phyloP scores from a whole-genome alignment of 2,329 filamentous ascomycete genomes.

The Xylariales sp. region DNA sequence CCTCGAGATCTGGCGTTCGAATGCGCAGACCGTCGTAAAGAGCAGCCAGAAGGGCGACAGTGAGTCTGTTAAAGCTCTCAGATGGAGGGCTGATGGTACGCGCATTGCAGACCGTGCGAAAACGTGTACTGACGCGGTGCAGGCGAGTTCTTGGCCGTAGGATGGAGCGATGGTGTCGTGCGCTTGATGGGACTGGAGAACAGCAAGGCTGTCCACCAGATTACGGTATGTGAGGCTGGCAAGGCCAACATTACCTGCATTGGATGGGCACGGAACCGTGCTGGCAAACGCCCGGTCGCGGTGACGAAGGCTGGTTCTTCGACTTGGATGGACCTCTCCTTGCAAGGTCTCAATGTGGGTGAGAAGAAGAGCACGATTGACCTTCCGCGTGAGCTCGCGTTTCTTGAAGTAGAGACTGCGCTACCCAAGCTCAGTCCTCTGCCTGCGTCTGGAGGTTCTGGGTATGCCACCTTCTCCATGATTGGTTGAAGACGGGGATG shows the following conservation, averaged over 20 bases:
- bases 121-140: too few relatives aligned
- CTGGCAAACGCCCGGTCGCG: slow-evolving; percentile 23
- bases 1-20: slow-evolving; percentile 72
- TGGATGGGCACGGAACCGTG: slow-evolving; percentile 46
- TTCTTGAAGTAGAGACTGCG: slow-evolving; percentile 70
- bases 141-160: slow-evolving; percentile 76
- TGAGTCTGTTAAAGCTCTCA: slow-evolving; percentile 43
- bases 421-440: slow-evolving; percentile 72
- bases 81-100: slow-evolving; percentile 66
- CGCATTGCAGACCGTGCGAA: not conserved
- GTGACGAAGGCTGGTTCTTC: slow-evolving; percentile 14
- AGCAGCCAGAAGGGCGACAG: slow-evolving; percentile 40
- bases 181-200: slow-evolving; percentile 75
- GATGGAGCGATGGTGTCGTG: slow-evolving; percentile 76
- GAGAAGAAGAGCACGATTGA: slow-evolving; percentile 37
- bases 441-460: slow-evolving; percentile 57
- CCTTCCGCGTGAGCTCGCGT: slow-evolving; percentile 67
- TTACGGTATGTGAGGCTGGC: slow-evolving; percentile 44
- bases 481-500: slow-evolving; percentile 13
- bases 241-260: slow-evolving; percentile 45
- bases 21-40: slow-evolving; percentile 61
- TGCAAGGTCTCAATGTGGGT: slow-evolving; percentile 21
- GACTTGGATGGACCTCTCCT: slow-evolving; percentile 26
- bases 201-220: slow-evolving; percentile 74
- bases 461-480: slow-evolving; percentile 40